Percentiles rank a stretch among this genome's conserved stretches.
Evolutionary conservation across 306 rosid genomes (phyloP).

Genomic region (Trifolium fragiferum): DNA sequence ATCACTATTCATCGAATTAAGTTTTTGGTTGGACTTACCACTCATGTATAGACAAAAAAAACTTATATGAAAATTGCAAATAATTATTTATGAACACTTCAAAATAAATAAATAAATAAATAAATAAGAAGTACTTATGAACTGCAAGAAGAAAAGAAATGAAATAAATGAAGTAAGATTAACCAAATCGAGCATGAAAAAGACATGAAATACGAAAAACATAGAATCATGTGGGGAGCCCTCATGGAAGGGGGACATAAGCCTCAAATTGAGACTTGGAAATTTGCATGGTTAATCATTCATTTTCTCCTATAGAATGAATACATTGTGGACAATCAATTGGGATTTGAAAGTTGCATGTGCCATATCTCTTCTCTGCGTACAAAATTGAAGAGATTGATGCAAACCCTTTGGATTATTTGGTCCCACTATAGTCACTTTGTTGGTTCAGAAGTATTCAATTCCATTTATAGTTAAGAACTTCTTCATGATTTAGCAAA

Average conservation of each 20-base stretch:
- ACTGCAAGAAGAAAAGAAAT: background rate
- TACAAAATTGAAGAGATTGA: constrained; percentile 21
- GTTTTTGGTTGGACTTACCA: no score
- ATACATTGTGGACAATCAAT: constrained; percentile 23
- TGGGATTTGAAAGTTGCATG: constrained; percentile 37
- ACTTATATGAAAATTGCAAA: no score
- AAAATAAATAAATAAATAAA: no score
- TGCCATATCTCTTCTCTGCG: constrained; percentile 15
- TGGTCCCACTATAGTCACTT: constrained; percentile 9
- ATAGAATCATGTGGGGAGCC: constrained; percentile 40
- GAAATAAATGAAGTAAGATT: background rate
- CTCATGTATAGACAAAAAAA: no score
- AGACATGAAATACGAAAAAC: constrained; percentile 27
- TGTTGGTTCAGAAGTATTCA: constrained; percentile 11
- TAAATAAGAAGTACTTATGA: background rate
- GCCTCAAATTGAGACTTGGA: constrained; percentile 46
- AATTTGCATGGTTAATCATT: constrained; percentile 23
- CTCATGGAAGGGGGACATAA: constrained; percentile 26
- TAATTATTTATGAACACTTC: background rate
- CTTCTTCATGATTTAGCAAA: background rate
- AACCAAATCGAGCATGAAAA: constrained; percentile 35
- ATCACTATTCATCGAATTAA: no score
- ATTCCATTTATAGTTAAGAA: constrained; percentile 30
- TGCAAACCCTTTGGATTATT: constrained; percentile 15
- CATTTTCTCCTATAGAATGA: background rate